phyloP scores from a whole-genome alignment of 768 basidiomycete species.

The Auriscalpium vulgare region DNA sequence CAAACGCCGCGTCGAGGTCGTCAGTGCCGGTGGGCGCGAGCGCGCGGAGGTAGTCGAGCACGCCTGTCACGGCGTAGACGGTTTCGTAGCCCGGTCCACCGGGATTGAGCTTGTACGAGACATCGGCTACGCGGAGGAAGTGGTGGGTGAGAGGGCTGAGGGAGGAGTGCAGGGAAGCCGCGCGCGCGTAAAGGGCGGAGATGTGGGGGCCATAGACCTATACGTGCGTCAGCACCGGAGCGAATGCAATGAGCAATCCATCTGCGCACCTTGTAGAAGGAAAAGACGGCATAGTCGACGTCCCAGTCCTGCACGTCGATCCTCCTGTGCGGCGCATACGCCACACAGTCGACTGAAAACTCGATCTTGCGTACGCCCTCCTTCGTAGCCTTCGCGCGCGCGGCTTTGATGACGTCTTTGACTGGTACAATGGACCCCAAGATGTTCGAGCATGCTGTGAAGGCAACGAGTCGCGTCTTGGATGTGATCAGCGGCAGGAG shows the following conservation, averaged over 20 bases:
- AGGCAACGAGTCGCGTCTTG: conserved; percentile 65
- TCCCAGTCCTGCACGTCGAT: conserved; percentile 76
- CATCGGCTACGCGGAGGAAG: conserved; percentile 44
- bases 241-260: background rate
- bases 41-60: conserved; percentile 55
- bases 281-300: conserved; percentile 63
- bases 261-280: conserved; percentile 62
- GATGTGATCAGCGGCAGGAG: conserved; percentile 54
- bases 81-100: conserved; percentile 74
- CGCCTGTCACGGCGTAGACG: conserved; percentile 50
- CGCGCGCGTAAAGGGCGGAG: conserved; percentile 56
- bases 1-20: conserved; percentile 41
- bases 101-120: conserved; percentile 57
- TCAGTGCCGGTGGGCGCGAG: conserved; percentile 35
- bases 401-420: conserved; percentile 43
- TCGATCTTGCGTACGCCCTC: conserved; percentile 55
- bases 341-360: conserved; percentile 69
- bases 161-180: conserved; percentile 38
- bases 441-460: conserved; percentile 70
- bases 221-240: background rate
- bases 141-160: conserved; percentile 59
- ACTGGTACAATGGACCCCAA: conserved; percentile 61
- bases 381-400: conserved; percentile 41
- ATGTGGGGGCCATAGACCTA: conserved; percentile 74
- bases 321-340: conserved; percentile 65